phyloP scores from a whole-genome alignment of 192 early-diverging fungal species.

The Podila clonocystis region DNA sequence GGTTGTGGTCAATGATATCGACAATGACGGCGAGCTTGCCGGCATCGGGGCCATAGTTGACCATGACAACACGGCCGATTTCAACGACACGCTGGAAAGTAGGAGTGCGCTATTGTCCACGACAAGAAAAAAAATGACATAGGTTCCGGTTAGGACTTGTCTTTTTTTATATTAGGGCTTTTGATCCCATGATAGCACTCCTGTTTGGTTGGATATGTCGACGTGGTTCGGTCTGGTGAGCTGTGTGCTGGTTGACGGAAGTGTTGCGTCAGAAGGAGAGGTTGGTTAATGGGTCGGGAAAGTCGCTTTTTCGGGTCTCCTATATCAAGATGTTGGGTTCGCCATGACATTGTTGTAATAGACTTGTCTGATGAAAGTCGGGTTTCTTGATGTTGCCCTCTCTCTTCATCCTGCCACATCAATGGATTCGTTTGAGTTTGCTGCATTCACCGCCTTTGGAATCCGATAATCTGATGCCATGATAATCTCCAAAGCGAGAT shows the following conservation, averaged over 20 bases:
- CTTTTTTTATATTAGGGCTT: background rate
- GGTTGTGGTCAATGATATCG: slow-evolving; percentile 99
- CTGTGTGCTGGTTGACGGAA: too few species aligned
- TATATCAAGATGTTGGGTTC: background rate
- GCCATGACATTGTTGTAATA: background rate
- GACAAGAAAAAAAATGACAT: background rate
- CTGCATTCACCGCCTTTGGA: too few species aligned
- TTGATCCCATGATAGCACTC: background rate
- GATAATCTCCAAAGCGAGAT: too few species aligned
- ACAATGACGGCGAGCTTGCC: slow-evolving; percentile 99
- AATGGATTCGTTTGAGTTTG: too few species aligned
- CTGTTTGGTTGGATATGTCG: too few species aligned
- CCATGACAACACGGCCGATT: slow-evolving; percentile 97
- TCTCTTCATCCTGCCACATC: too few species aligned
- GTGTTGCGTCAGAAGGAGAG: too few species aligned
- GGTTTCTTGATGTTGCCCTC: too few species aligned
- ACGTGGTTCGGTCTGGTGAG: too few species aligned
- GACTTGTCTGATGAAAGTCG: too few species aligned
- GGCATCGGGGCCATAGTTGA: slow-evolving; percentile 94
- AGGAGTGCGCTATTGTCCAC: slow-evolving; percentile 46
- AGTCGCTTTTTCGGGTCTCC: background rate
- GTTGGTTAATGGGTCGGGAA: too few species aligned
- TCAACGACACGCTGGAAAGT: slow-evolving; percentile 94
- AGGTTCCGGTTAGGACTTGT: slow-evolving; percentile 5
- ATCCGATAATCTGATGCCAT: too few species aligned